These are phyloP conservation scores for Isatis tinctoria DNA, from an alignment of 345 rosid species.

Conservation along the genomic window DNA sequence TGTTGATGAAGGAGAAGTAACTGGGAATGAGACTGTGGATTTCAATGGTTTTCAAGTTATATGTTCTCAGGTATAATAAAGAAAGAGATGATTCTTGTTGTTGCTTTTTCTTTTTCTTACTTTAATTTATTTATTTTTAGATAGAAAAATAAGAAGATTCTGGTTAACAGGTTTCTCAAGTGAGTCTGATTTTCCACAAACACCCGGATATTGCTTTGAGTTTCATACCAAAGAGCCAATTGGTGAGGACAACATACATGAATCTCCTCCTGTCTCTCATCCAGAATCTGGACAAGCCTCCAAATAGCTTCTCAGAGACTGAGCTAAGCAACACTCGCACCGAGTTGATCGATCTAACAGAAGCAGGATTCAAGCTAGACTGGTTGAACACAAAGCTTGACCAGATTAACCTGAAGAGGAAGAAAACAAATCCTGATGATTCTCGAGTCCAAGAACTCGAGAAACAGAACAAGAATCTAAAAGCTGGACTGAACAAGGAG, in stretches of 20 bases:
- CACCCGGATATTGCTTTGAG: neutral
- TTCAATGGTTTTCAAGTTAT: neutral
- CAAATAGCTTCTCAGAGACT: neutral
- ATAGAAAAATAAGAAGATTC: neutral
- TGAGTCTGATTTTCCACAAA: neutral
- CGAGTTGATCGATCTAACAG: neutral
- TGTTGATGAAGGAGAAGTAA: neutral
- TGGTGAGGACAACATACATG: slow-evolving; percentile 2
- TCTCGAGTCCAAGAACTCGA: neutral
- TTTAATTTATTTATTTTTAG: neutral
- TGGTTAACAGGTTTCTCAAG: neutral
- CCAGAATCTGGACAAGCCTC: neutral
- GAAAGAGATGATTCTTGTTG: neutral
- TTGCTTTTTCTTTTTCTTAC: neutral
- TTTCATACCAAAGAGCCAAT: neutral
- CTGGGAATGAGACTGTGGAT: neutral
- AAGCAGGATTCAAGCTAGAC: neutral
- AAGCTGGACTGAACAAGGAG: neutral
- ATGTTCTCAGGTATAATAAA: neutral
- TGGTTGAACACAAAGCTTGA: neutral
- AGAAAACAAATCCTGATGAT: neutral
- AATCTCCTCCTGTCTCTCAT: neutral
- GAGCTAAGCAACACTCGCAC: neutral
- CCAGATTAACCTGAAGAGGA: neutral
- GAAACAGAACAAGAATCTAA: neutral